A percentile compares a stretch with the other conserved stretches of the same genome.
Evolutionary conservation across 1,139 yeast genomes (phyloP).

Genomic region (Meyerozyma athensensis): DNA sequence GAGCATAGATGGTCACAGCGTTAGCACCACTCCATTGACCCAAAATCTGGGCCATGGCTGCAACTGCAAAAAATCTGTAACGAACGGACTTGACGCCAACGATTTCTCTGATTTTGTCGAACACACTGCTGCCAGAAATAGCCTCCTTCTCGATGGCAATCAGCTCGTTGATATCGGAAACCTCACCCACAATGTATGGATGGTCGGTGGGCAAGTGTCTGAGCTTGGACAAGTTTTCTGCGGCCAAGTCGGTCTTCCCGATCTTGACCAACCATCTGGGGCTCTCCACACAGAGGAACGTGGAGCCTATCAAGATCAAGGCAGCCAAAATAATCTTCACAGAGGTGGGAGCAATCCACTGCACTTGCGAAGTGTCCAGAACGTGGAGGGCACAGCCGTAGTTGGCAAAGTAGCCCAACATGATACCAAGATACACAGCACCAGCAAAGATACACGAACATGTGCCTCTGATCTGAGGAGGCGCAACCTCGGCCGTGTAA

Average conservation of each 20-base stretch:
- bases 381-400: constrained; percentile 38
- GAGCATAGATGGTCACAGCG: constrained; percentile 57
- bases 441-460: constrained; percentile 50
- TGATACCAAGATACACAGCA: constrained; percentile 51
- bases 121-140: constrained; percentile 20
- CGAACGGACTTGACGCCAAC: constrained; percentile 32
- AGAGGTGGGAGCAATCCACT: constrained; percentile 28
- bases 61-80: constrained; percentile 41
- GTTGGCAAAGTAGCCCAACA: constrained; percentile 48
- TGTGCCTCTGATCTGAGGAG: constrained; percentile 48
- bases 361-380: constrained; percentile 22
- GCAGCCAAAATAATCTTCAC: constrained; percentile 41
- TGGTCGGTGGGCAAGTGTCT: constrained; percentile 49
- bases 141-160: constrained; percentile 37
- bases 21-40: constrained; percentile 66
- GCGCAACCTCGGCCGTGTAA: constrained; percentile 50
- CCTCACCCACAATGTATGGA: constrained; percentile 48
- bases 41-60: constrained; percentile 44
- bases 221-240: constrained; percentile 35
- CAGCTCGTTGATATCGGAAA: constrained; percentile 46
- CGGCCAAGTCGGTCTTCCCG: constrained; percentile 31
- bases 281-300: constrained; percentile 36
- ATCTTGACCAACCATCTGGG: constrained; percentile 45
- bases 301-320: constrained; percentile 32
- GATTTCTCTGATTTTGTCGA: constrained; percentile 28